Percentiles rank a stretch among this genome's conserved stretches.
phyloP scores from a whole-genome alignment of 2,329 filamentous ascomycete genomes.

The Beauveria sp. region DNA sequence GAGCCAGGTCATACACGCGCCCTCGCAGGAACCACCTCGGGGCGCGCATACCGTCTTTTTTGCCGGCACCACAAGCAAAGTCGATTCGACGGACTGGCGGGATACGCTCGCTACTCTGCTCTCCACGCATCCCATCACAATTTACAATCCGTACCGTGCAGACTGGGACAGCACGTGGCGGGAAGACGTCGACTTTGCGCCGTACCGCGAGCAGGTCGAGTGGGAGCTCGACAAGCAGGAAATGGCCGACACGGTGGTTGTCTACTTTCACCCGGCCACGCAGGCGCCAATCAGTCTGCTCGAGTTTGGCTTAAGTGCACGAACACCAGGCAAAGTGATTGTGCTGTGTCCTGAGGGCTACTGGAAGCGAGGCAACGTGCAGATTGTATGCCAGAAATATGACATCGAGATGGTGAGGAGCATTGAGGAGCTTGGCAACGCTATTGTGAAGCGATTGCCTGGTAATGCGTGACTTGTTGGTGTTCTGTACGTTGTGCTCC shows the following conservation, averaged over 20 bases:
- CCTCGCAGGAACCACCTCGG: constrained; percentile 14
- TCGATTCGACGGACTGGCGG: constrained; percentile 39
- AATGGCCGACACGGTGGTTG: constrained; percentile 39
- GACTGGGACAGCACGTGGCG: constrained; percentile 45
- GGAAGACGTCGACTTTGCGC: constrained; percentile 35
- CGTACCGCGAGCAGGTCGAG: constrained; percentile 43
- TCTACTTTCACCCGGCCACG: constrained; percentile 46
- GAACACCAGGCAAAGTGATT: constrained; percentile 29
- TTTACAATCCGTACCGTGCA: constrained; percentile 46
- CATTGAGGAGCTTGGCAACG: constrained; percentile 29
- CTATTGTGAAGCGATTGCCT: constrained; percentile 24
- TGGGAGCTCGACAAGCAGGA: constrained; percentile 52
- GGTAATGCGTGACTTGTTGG: neutral
- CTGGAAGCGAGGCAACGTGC: constrained; percentile 49
- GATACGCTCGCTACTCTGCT: constrained; percentile 31
- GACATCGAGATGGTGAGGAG: constrained; percentile 35
- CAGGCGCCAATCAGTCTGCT: constrained; percentile 47
- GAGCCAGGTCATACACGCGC: constrained; percentile 24
- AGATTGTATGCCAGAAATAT: constrained; percentile 42
- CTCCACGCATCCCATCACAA: constrained; percentile 37
- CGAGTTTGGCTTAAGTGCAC: constrained; percentile 47
- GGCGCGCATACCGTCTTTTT: constrained; percentile 39
- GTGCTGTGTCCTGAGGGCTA: constrained; percentile 44
- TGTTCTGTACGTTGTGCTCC: neutral
- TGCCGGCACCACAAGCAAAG: constrained; percentile 45